Evolutionary conservation across 192 early-diverging fungal genomes (phyloP), one percentile per base, ranked within the genome.

Genomic region (Spinellus fusiger): DNA sequence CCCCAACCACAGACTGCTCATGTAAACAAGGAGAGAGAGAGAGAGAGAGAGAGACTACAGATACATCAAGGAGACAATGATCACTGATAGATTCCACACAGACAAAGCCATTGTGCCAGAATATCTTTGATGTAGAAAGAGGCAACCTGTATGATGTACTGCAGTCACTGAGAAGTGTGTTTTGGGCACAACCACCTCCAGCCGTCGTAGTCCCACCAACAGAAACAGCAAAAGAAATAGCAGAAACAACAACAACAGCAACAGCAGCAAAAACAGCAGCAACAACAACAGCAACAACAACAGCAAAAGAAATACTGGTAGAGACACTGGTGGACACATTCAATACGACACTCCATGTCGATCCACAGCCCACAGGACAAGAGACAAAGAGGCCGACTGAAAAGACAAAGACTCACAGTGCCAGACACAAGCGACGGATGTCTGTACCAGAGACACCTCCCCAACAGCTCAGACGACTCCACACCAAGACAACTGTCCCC

Each of bases 111-210:
- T 25, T 64, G 5, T 64, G 62, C 49, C 37, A 64, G n/a, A 64
- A 64, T 23, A 64, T 64, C 12, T 64, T 64, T 29, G 62, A 64
- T 64, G 62, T 64, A 7, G 50, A 64, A 27, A 37, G 62, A 29
- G 44, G 53, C 9, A 53, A 64, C 25, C 53, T 64, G 5, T 56
- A 54, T 16, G 53, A 64, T 64, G 62, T 64, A 10, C 25, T 64
- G 54, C 50, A 64, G 25, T 56, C 38, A 25, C 34, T 64, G 20
- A 26, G 62, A 32, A 33, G 44, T 23, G 46, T 53, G 5, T 64
- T 64, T 16, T 64, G 54, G 28, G 40, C 18, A 9, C 38, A 44
- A 48, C 37, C 37, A 16, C 28, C 28, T 53, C 16, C n/a, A 29
- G 4, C 9, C 7, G 6, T 5, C 27, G 27, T 16, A 29, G 16